Base-by-base conservation (phyloP, 2,329 filamentous ascomycete genomes). In the Macrophomina phaseolina region DNA sequence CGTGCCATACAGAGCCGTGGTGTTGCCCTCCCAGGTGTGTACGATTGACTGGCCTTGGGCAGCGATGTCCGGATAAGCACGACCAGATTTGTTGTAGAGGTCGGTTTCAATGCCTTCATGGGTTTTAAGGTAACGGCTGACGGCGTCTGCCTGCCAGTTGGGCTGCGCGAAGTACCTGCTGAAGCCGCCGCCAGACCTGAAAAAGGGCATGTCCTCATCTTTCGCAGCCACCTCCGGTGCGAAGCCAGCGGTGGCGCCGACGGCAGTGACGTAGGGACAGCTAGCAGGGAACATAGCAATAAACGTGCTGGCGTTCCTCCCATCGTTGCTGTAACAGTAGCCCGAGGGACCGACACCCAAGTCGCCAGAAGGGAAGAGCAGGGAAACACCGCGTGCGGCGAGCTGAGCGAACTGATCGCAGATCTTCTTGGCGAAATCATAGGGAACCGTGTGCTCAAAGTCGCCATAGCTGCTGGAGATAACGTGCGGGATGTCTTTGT, bases 401-500 rank as follows among this genome's bases (percentile, higher is more conserved):
- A 91, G 86, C 71, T 90, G 84, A 51, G 85, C 87, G 71, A 90
- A 88, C 69, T 88, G 81, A 69, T 85, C 83, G 80, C 89, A 91
- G 12, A 89, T 87, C 61, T 84, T 83, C 56, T 81, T 80, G 18
- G 87, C 86, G 72, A 90, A 92, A 11, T 84, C 83, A 2, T 79
- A 72, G 0, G 89, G 89, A 0, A 91, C 80, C 3, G 83, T 84
- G 74, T 90, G 86, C 76, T 91, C 90, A 64, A 87, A 84, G 68
- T 91, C 88, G 56, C 87, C 89, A 74, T 91, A 91, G 0, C 87
- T 90, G 12, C 86, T 88, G 63, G 83, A 86, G 72, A 91, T 84
- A 16, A 88, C 85, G 55, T 87, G 84, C 0, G 90, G 89, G 1
- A 91, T 80, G 18, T 84, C 83, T 76, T 23, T 89, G 83, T 23